Conservation (phyloP, 2,329 filamentous ascomycete species). For the Ceratocystis alfenasii region DNA sequence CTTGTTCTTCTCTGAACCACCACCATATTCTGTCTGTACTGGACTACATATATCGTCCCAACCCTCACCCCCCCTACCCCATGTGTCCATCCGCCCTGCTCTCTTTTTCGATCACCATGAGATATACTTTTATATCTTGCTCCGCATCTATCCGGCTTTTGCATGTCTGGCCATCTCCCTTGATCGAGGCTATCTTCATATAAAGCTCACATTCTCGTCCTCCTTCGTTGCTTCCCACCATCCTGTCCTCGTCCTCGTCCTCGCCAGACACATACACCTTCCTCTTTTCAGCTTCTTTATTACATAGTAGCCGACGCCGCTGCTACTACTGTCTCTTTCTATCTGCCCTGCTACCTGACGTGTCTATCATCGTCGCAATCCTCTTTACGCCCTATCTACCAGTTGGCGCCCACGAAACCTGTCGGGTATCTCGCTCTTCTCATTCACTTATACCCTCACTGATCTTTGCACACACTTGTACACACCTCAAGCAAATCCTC, state of each 20-base stretch:
- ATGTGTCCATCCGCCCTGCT: not conserved
- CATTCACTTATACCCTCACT: not conserved
- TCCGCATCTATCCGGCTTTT: not conserved
- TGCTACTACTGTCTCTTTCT: not conserved
- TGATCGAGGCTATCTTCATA: not conserved
- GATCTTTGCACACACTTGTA: no score
- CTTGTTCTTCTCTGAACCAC: not conserved
- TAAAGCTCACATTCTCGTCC: not conserved
- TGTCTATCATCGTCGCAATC: not conserved
- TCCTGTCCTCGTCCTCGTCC: not conserved
- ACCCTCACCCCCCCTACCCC: not conserved
- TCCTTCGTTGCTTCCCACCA: not conserved
- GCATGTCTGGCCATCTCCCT: not conserved
- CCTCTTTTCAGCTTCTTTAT: not conserved
- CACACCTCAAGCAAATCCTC: no score
- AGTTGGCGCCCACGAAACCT: not conserved
- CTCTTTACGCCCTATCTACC: not conserved
- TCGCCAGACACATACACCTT: not conserved
- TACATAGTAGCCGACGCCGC: not conserved
- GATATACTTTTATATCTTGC: not conserved
- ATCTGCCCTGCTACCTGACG: not conserved
- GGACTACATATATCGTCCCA: constrained; percentile 2
- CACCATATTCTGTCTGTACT: not conserved
- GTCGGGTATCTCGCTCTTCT: not conserved
- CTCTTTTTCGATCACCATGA: not conserved